Evolutionary conservation across 257 asterid species (phyloP), one percentile per base, ranked within the genome.

Genomic region (Primulina eburnea): DNA sequence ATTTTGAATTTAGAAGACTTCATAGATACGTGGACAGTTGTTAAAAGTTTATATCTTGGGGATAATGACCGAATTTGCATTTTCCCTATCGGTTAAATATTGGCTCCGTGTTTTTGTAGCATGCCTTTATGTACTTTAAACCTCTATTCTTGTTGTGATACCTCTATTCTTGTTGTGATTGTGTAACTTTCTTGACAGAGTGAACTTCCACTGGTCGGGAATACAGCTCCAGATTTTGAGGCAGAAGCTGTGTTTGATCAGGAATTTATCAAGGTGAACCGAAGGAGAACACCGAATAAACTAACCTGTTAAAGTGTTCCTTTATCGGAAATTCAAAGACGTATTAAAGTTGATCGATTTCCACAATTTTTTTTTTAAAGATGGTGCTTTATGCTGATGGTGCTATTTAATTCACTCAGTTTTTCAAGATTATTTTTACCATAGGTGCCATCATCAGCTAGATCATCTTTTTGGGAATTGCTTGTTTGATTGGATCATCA

Each of bases 171-270:
- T 47, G n/a, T 71, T 35, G 16, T 62, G 69, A 33, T 7, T n/a
- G 20, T 64, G 35, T 73, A 33, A 53, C n/a, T 58, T 70, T 65
- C 58, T 73, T 62, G 66, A 62, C 87, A 93, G 97, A 60, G 87
- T 80, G 96, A 85, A 21, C 82, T 83, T 73, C 96, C 98, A 12
- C 87, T 89, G 61, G 99, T 93, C 70, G 99, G 97, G 26, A 93
- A 93, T 71, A 43, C 26, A 67, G 99, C 99, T 64, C 97, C 99
- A 4, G 97, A 93, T 72, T 93, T 93, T 62, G 99, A 90, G 80
- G 99, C 99, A 1, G 97, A 90, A 78, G 97, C 99, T 73, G 97
- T 93, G 70, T 93, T 89, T 50, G 99, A 93, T 75, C 99, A 90
- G 80, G 97, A 93, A 69, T 89, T 93, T 69, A 78, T 87, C 65